Evolutionary conservation across 331 rosid species (phyloP).

Genomic region (Pyrus hybrid): DNA sequence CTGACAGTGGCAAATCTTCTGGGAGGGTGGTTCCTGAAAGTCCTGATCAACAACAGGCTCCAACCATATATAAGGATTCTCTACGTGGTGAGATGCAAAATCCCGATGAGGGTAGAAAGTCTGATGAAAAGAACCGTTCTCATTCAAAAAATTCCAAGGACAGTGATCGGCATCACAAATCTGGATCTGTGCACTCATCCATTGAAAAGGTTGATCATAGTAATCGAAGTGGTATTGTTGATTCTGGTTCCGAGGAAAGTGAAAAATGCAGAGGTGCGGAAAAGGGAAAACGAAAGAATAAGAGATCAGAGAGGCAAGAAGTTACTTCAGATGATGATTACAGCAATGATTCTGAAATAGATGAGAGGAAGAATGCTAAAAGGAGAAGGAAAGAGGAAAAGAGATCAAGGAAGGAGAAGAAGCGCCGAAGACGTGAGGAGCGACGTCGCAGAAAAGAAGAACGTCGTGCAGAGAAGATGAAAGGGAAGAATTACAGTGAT

Average conservation of each 20-base stretch:
- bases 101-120: conserved; percentile 33
- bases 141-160: conserved; percentile 34
- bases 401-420: conserved; percentile 77
- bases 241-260: conserved; percentile 65
- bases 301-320: conserved; percentile 62
- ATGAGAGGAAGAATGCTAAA: conserved; percentile 70
- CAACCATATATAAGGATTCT: conserved; percentile 27
- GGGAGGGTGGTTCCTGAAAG: conserved; percentile 31
- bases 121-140: conserved; percentile 38
- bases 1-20: conserved; percentile 44
- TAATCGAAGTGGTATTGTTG: conserved; percentile 30
- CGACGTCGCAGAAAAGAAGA: conserved; percentile 65
- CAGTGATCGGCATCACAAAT: conserved; percentile 20
- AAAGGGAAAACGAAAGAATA: conserved; percentile 63
- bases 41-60: conserved; percentile 35
- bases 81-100: conserved; percentile 36
- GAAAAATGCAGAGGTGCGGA: conserved; percentile 45
- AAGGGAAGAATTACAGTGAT: conserved; percentile 50
- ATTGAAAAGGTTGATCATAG: conserved; percentile 30
- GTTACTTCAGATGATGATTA: conserved; percentile 54
- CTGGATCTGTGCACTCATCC: conserved; percentile 24
- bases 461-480: conserved; percentile 70
- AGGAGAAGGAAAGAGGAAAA: conserved; percentile 81
- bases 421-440: conserved; percentile 70
- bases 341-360: conserved; percentile 71